Conservation (phyloP, 352 stramenopile species). For the Phytopythium litorale region DNA sequence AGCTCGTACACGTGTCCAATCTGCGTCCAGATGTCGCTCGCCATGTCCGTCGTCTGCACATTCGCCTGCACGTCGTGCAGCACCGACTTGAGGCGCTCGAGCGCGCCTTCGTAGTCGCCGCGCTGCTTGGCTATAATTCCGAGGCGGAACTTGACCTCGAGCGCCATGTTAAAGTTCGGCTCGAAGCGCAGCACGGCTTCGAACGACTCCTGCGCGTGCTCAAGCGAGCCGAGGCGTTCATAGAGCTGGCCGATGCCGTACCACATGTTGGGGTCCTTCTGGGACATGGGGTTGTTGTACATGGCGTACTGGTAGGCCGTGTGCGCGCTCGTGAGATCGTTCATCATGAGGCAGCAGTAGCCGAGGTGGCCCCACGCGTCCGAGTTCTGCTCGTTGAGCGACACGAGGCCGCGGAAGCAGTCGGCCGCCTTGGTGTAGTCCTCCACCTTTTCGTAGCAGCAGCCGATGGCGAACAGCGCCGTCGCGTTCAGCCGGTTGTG, state of each 20-base stretch:
- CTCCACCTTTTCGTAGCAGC: constrained; percentile 85
- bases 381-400: constrained; percentile 81
- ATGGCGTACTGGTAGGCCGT: constrained; percentile 88
- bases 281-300: constrained; percentile 88
- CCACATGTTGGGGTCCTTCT: constrained; percentile 87
- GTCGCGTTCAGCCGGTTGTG: constrained; percentile 85
- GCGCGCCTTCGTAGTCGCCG: constrained; percentile 70
- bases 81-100: constrained; percentile 83
- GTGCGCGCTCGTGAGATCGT: constrained; percentile 84
- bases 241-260: constrained; percentile 87
- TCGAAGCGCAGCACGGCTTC: constrained; percentile 83
- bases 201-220: constrained; percentile 85
- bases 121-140: constrained; percentile 85
- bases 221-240: constrained; percentile 74
- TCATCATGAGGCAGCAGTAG: constrained; percentile 90
- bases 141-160: constrained; percentile 84
- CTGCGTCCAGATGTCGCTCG: constrained; percentile 85
- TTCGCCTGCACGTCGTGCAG: constrained; percentile 77
- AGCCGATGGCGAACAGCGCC: constrained; percentile 80
- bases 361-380: constrained; percentile 81
- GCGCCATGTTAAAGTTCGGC: constrained; percentile 85
- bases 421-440: constrained; percentile 87
- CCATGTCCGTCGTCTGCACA: constrained; percentile 81
- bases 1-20: constrained; percentile 87
- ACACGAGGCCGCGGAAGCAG: constrained; percentile 82